Conservation (phyloP, 768 basidiomycete genomes). For the Tricholoma matsutake region DNA sequence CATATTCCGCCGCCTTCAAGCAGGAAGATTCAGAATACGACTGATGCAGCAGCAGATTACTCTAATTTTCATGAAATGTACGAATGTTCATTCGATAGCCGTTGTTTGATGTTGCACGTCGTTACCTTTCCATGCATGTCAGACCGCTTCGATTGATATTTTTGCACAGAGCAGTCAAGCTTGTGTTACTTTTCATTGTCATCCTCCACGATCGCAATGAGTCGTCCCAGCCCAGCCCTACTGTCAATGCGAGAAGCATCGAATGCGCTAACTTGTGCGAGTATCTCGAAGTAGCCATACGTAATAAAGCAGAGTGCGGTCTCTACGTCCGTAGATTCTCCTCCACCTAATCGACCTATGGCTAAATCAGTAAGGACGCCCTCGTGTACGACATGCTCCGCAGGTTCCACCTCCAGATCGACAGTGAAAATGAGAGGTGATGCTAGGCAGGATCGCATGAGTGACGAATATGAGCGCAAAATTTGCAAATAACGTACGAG, state of each 20-base stretch:
- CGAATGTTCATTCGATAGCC: background rate
- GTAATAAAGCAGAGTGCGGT: constrained; percentile 72
- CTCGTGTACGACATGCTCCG: constrained; percentile 66
- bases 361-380: constrained; percentile 60
- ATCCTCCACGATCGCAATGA: constrained; percentile 35
- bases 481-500: constrained; percentile 44
- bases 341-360: constrained; percentile 58
- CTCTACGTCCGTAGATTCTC: constrained; percentile 49
- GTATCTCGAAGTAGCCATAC: constrained; percentile 59
- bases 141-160: background rate
- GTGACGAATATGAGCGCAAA: background rate
- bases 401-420: constrained; percentile 54
- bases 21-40: constrained; percentile 84
- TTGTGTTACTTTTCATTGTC: constrained; percentile 9
- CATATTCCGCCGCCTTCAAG: constrained; percentile 81
- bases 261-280: constrained; percentile 39
- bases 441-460: constrained; percentile 33
- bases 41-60: constrained; percentile 29
- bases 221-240: constrained; percentile 39
- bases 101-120: background rate
- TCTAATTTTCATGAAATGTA: constrained; percentile 10
- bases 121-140: background rate
- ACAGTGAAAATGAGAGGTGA: constrained; percentile 49
- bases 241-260: constrained; percentile 20
- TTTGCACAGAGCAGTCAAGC: background rate